Conservation (phyloP, 305 asterid species). For the Solanum hybrid region DNA sequence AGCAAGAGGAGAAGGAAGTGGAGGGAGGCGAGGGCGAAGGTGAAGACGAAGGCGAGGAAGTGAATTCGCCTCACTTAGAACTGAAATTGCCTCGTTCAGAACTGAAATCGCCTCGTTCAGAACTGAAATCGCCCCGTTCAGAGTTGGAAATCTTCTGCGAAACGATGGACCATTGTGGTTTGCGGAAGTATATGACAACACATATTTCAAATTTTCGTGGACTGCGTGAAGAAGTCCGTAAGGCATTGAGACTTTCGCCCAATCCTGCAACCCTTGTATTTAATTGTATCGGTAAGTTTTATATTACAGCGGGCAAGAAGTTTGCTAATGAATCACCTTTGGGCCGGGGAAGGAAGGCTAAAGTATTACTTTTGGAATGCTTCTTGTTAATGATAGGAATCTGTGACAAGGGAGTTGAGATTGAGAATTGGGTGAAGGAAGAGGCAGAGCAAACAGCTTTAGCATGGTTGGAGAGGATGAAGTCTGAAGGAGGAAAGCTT, state of each 20-base stretch:
- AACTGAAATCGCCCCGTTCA: conserved; percentile 5
- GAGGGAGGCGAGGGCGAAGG: not conserved
- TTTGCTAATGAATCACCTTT: conserved; percentile 39
- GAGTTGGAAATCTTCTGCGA: conserved; percentile 49
- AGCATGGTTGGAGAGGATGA: conserved; percentile 64
- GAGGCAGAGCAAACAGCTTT: conserved; percentile 51
- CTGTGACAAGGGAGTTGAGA: conserved; percentile 1
- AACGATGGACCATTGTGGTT: conserved; percentile 43
- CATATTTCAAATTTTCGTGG: conserved; percentile 22
- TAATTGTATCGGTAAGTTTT: conserved; percentile 62
- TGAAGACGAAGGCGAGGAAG: not conserved
- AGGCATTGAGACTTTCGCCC: conserved; percentile 45
- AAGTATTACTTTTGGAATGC: conserved; percentile 62
- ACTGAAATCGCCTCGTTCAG: not conserved
- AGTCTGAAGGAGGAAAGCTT: conserved; percentile 56
- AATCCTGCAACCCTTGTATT: conserved; percentile 53
- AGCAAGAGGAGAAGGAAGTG: not conserved
- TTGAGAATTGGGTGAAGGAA: conserved; percentile 32
- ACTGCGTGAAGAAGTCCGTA: conserved; percentile 54
- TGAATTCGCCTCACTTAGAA: not conserved
- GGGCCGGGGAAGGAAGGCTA: conserved; percentile 57
- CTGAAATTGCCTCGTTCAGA: not conserved
- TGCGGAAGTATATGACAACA: conserved; percentile 35
- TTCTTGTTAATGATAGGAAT: conserved; percentile 37
- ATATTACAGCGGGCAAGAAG: conserved; percentile 51